Conservation (phyloP, 257 asterid genomes). For the Euphrasia confusa region DNA sequence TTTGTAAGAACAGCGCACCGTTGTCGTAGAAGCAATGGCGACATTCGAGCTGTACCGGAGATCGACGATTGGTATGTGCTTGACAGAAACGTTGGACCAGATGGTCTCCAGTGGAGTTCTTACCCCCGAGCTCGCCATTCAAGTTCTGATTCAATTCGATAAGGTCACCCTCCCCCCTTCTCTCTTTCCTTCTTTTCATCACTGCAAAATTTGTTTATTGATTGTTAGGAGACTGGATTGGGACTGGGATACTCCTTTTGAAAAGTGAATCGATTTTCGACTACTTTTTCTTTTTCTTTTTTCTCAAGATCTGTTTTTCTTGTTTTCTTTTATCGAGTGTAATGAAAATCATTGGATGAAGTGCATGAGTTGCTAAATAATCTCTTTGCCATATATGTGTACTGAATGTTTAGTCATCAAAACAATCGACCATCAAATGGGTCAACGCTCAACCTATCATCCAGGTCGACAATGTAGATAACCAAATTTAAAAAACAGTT, state of each 20-base stretch:
- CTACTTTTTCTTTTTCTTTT: not conserved
- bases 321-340: not conserved
- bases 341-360: not conserved
- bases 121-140: constrained; percentile 2
- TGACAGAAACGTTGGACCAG: constrained; percentile 90
- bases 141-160: not conserved
- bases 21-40: constrained; percentile 54
- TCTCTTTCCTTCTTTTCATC: not conserved
- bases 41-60: constrained; percentile 91
- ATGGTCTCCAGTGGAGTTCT: constrained; percentile 38
- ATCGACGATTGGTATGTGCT: constrained; percentile 92
- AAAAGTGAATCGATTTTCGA: not conserved
- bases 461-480: too few relatives aligned
- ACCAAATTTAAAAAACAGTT: too few relatives aligned
- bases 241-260: too few relatives aligned
- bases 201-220: too few relatives aligned
- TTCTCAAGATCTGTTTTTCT: not conserved
- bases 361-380: not conserved
- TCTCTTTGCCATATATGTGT: not conserved
- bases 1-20: constrained; percentile 2
- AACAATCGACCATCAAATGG: too few relatives aligned
- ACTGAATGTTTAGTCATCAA: not conserved
- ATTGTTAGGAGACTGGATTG: too few relatives aligned
- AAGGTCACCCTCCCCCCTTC: not conserved
- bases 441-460: too few relatives aligned